Evolutionary conservation across 2,329 filamentous ascomycete genomes (phyloP).

Genomic region (Phialocephala subalpina): DNA sequence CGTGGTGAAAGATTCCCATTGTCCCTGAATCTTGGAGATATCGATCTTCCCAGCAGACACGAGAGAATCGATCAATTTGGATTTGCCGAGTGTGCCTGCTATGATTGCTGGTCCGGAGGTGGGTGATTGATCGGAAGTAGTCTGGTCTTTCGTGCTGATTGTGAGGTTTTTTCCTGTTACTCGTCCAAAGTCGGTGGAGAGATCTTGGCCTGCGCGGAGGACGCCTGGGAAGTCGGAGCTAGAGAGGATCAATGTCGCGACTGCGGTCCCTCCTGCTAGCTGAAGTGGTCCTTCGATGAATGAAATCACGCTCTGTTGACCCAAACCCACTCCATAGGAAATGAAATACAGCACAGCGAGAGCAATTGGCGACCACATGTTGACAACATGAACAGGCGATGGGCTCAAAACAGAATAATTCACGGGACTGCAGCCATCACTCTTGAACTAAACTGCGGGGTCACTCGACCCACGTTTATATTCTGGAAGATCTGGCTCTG

Average conservation of each 20-base stretch:
- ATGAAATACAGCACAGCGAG: slow-evolving; percentile 4
- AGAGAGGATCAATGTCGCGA: slow-evolving; percentile 20
- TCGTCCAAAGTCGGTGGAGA: slow-evolving; percentile 71
- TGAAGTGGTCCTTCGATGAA: slow-evolving; percentile 24
- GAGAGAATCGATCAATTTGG: slow-evolving; percentile 65
- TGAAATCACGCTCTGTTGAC: slow-evolving; percentile 23
- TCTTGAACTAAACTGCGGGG: not conserved
- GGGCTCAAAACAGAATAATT: not conserved
- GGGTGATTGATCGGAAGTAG: slow-evolving; percentile 36
- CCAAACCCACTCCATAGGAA: slow-evolving; percentile 15
- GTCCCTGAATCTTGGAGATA: slow-evolving; percentile 61
- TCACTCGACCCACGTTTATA: not conserved
- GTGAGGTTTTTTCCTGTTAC: slow-evolving; percentile 71
- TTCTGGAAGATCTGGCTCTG: slow-evolving; percentile 1
- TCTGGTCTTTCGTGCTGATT: slow-evolving; percentile 42
- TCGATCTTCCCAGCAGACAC: slow-evolving; percentile 63
- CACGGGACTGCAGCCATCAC: not conserved
- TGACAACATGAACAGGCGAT: too few relatives aligned
- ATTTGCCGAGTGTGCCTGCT: slow-evolving; percentile 71
- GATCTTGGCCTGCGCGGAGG: slow-evolving; percentile 50
- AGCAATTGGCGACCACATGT: not conserved
- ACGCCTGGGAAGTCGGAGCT: slow-evolving; percentile 28
- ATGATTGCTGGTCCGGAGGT: slow-evolving; percentile 59
- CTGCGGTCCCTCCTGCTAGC: slow-evolving; percentile 20
- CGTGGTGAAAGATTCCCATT: slow-evolving; percentile 74